phyloP scores from a whole-genome alignment of 352 stramenopile species.

The Phytophthora ramorum region DNA sequence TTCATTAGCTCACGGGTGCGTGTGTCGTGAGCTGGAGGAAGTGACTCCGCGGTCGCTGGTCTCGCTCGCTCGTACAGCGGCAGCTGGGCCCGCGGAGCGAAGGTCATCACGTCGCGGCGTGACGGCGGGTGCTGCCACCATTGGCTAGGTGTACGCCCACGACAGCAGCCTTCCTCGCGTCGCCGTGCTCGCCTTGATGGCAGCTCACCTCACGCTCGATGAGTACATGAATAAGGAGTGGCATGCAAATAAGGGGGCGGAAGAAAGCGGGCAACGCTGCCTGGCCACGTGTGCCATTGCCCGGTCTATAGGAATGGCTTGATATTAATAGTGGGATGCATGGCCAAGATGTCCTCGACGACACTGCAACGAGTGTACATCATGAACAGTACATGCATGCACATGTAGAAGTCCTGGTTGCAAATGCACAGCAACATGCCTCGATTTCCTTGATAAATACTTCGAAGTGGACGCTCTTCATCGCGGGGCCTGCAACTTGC shows the following conservation, averaged over 20 bases:
- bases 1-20: constrained; percentile 34
- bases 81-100: constrained; percentile 23
- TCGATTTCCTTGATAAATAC: constrained; percentile 28
- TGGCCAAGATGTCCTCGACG: constrained; percentile 17
- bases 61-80: constrained; percentile 14
- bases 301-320: neutral
- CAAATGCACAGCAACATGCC: constrained; percentile 3
- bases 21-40: constrained; percentile 8
- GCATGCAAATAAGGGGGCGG: constrained; percentile 24
- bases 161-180: neutral
- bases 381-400: neutral
- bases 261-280: constrained; percentile 32
- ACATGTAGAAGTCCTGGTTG: neutral
- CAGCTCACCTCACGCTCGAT: neutral
- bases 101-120: constrained; percentile 24
- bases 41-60: neutral
- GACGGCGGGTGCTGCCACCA: neutral
- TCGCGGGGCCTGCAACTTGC: neutral
- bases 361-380: constrained; percentile 16
- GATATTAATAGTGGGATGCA: constrained; percentile 25
- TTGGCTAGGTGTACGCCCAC: neutral
- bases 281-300: neutral
- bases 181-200: neutral
- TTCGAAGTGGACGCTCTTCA: neutral
- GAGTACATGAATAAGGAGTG: constrained; percentile 13